These are phyloP conservation scores for Penicillium aurantiogriseum DNA, from an alignment of 2,329 filamentous ascomycete genomes.

Conservation along the genomic window DNA sequence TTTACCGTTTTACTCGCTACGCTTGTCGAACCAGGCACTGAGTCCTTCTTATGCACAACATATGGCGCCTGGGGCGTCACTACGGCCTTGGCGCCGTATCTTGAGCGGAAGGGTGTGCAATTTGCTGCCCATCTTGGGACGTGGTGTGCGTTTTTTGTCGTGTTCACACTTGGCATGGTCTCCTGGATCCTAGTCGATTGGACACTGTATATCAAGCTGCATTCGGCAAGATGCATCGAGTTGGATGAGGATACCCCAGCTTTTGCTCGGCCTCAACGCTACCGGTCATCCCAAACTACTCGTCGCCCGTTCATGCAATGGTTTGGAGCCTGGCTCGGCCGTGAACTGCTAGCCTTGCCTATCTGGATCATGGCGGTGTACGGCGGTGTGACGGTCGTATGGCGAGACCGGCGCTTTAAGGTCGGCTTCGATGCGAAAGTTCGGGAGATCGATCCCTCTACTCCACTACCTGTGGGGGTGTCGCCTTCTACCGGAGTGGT, in stretches of 20 bases:
- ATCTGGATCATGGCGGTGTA: slow-evolving; percentile 90
- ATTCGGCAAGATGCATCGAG: slow-evolving; percentile 69
- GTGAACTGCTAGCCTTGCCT: slow-evolving; percentile 78
- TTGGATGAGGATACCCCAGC: slow-evolving; percentile 69
- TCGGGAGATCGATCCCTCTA: slow-evolving; percentile 49
- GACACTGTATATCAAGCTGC: slow-evolving; percentile 69
- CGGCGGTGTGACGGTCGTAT: slow-evolving; percentile 81
- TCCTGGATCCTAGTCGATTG: slow-evolving; percentile 77
- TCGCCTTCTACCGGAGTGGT: slow-evolving; percentile 21
- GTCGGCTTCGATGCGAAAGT: slow-evolving; percentile 85
- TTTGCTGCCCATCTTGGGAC: slow-evolving; percentile 57
- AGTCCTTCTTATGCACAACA: slow-evolving; percentile 77
- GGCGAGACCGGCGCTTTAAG: slow-evolving; percentile 79
- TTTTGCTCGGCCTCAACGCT: slow-evolving; percentile 61
- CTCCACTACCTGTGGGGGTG: slow-evolving; percentile 16
- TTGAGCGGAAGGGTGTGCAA: slow-evolving; percentile 44
- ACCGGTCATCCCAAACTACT: slow-evolving; percentile 39
- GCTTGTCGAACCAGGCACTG: slow-evolving; percentile 86
- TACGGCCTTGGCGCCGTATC: slow-evolving; percentile 60
- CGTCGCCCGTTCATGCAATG: slow-evolving; percentile 66
- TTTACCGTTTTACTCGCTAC: slow-evolving; percentile 90
- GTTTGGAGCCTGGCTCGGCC: slow-evolving; percentile 77
- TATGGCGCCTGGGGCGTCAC: slow-evolving; percentile 79
- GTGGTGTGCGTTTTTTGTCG: slow-evolving; percentile 63
- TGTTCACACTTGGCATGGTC: slow-evolving; percentile 66